Base-by-base conservation (phyloP, 345 rosid genomes). In the Ceriops decandra region DNA sequence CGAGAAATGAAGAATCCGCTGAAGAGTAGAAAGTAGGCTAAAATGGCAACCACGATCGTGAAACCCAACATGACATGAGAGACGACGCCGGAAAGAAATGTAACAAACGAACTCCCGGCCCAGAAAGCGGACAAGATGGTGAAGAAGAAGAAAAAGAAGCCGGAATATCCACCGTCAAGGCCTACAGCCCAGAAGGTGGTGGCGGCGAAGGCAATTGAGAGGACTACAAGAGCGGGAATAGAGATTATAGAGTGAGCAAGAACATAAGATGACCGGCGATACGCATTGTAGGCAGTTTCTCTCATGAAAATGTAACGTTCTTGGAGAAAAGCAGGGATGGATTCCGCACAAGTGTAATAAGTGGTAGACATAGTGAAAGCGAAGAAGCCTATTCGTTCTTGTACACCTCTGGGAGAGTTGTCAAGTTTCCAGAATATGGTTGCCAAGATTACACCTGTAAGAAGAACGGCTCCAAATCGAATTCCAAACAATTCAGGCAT, bases 71-170 rank as follows among this genome's bases (percentile, higher is more conserved):
- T 87, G 2, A 89, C 96, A 54, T 89, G 92, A 0, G 97, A 82
- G n/a, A 93, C 93, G 1, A 93, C 69, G 3, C 96, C 97, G 5
- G 97, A 89, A 17, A 93, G 81, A 81, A 93, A 93, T 5, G 98
- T 89, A 0, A 93, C 96, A 72, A 93, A 91, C 9, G 98, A 93
- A 72, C 87, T 91, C 46, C 98, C 98, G 0, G 96, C 95, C 98
- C 97, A 93, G 59, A 93, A 93, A 21, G 98, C 83, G 4, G 93
- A 87, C 0, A 93, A 59, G 72, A 89, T 60, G 0, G 83, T 80
- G 77, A 81, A 26, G 85, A 89, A 89, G 83, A 76, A 91, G 90
- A 88, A 91, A 27, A 82, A 33, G 86, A 93, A 88, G 0, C 97
- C 97, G 0, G 80, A 68, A 35, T 70, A 5, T 6, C 97, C 98